A percentile compares a stretch with the other conserved stretches of the same genome.
These are phyloP conservation scores for Metschnikowia anglica DNA, from an alignment of 805 yeast species.

Conservation along the genomic window DNA sequence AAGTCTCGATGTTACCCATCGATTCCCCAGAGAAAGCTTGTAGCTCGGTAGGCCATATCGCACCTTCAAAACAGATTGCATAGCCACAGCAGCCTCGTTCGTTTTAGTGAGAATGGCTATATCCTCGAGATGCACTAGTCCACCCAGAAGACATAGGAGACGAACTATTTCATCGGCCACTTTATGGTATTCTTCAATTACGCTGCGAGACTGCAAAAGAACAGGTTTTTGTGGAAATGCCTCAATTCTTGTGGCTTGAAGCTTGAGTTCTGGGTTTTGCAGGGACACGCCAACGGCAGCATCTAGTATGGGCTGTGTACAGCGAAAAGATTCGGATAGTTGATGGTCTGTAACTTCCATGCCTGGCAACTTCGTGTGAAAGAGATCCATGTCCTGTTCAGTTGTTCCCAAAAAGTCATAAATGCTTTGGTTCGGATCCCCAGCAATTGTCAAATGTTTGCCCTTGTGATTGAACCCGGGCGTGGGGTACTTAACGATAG, in stretches of 20 bases:
- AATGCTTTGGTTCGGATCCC: constrained; percentile 70
- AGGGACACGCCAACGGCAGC: constrained; percentile 35
- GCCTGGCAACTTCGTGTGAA: constrained; percentile 24
- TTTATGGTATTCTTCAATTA: constrained; percentile 6
- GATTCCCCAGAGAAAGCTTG: constrained; percentile 18
- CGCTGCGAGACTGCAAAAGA: constrained; percentile 6
- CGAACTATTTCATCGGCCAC: constrained; percentile 20
- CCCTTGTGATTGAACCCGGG: constrained; percentile 13
- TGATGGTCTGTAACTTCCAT: constrained; percentile 28
- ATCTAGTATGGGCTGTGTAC: constrained; percentile 55
- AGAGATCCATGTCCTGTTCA: constrained; percentile 30
- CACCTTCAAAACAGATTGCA: constrained; percentile 15
- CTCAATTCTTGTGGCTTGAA: constrained; percentile 8
- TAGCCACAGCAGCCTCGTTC: constrained; percentile 15
- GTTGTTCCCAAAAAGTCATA: constrained; percentile 64
- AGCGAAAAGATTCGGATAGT: constrained; percentile 57
- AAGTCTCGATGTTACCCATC: constrained; percentile 17
- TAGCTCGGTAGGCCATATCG: constrained; percentile 14
- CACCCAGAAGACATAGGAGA: constrained; percentile 22
- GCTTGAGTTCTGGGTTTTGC: constrained; percentile 1
- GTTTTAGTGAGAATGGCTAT: constrained; percentile 20
- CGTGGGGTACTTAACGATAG: constrained; percentile 38
- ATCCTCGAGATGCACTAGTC: constrained; percentile 16
- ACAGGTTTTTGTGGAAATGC: constrained; percentile 12
- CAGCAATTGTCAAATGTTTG: constrained; percentile 64